phyloP scores from a whole-genome alignment of 768 basidiomycete species.

The Dentipellis fragilis region DNA sequence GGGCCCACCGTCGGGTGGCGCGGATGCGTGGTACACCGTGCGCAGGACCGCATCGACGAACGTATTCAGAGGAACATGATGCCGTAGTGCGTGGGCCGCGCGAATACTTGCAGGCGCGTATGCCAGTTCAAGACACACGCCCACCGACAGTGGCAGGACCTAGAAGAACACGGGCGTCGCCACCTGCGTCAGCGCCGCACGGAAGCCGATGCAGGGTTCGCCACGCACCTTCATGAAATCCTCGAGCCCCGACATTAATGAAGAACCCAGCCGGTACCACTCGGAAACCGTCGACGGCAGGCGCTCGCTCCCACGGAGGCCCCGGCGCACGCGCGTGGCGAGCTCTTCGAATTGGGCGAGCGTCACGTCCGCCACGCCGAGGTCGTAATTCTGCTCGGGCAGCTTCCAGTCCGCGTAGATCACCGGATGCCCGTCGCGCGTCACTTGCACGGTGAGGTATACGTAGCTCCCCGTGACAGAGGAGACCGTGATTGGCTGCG shows the following conservation, averaged over 20 bases:
- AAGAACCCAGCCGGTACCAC: slow-evolving; percentile 29
- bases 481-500: slow-evolving; percentile 67
- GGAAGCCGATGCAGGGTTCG: neutral
- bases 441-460: slow-evolving; percentile 82
- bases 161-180: slow-evolving; percentile 25
- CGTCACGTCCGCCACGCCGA: slow-evolving; percentile 80
- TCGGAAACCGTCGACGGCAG: slow-evolving; percentile 23
- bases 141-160: slow-evolving; percentile 52
- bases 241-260: neutral
- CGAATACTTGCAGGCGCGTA: slow-evolving; percentile 51
- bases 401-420: slow-evolving; percentile 68
- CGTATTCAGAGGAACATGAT: slow-evolving; percentile 61
- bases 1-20: slow-evolving; percentile 33
- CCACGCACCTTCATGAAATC: slow-evolving; percentile 3
- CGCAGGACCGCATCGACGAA: slow-evolving; percentile 81
- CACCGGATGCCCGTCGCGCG: slow-evolving; percentile 86
- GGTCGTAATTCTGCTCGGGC: slow-evolving; percentile 61
- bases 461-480: slow-evolving; percentile 88
- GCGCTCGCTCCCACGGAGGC: slow-evolving; percentile 20
- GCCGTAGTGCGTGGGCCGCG: slow-evolving; percentile 32
- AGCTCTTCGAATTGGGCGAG: slow-evolving; percentile 69
- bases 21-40: slow-evolving; percentile 65
- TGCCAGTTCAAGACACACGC: slow-evolving; percentile 77
- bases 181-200: neutral
- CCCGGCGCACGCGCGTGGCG: slow-evolving; percentile 40